Evolutionary conservation across 2,329 filamentous ascomycete genomes (phyloP).

Genomic region (Geosmithia flava): DNA sequence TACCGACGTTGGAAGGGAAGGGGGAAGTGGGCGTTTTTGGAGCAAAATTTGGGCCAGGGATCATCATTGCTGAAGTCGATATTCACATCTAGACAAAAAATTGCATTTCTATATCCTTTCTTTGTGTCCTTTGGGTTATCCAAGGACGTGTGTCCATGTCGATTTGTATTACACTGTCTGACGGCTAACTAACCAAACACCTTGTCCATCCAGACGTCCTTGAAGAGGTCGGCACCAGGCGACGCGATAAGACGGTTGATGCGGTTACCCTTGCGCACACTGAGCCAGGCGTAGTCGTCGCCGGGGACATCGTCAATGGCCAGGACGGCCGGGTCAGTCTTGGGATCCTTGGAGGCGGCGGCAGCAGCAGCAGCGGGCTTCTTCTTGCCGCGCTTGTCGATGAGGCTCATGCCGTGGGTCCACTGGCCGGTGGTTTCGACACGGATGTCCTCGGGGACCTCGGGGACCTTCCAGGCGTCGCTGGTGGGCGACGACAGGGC

Average conservation of each 20-base stretch:
- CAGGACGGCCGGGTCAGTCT: conserved; percentile 25
- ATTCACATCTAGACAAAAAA: too few species aligned
- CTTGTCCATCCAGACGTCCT: conserved; percentile 49
- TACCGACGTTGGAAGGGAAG: not conserved
- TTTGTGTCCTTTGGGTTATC: too few species aligned
- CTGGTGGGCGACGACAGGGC: conserved; percentile 46
- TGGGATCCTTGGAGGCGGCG: conserved; percentile 25
- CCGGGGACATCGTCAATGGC: conserved; percentile 43
- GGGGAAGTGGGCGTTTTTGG: conserved; percentile 1
- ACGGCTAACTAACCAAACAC: conserved; percentile 1
- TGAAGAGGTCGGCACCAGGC: conserved; percentile 58
- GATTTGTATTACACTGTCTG: too few species aligned
- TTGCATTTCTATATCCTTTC: too few species aligned
- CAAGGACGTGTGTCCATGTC: too few species aligned
- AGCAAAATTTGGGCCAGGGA: not conserved
- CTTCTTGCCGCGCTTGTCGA: conserved; percentile 56
- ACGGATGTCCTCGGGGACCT: conserved; percentile 65
- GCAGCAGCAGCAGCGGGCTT: conserved; percentile 34
- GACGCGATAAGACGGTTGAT: conserved; percentile 60
- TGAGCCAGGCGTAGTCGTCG: conserved; percentile 69
- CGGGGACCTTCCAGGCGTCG: conserved; percentile 42
- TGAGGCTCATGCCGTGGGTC: conserved; percentile 83
- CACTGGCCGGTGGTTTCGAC: conserved; percentile 88
- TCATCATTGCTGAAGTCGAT: too few species aligned
- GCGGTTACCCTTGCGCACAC: conserved; percentile 61